These are phyloP conservation scores for Penicillium psychrosexuale DNA, from an alignment of 2,329 filamentous ascomycete genomes.

Conservation along the genomic window DNA sequence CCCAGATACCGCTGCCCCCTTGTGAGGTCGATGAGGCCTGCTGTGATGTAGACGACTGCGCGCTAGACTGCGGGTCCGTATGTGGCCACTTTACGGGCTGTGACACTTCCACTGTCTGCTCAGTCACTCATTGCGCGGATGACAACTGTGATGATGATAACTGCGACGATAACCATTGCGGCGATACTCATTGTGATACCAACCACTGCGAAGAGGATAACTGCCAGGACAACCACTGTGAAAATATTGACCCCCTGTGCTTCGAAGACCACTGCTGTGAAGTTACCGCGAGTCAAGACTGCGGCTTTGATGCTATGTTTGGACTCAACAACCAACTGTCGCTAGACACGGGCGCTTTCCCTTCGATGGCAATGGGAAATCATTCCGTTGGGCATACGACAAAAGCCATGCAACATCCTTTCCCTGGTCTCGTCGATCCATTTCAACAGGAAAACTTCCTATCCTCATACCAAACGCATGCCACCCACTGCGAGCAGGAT, in stretches of 20 bases:
- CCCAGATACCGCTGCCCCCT: slow-evolving; percentile 24
- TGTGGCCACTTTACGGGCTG: slow-evolving; percentile 44
- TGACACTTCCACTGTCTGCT: slow-evolving; percentile 38
- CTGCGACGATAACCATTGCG: slow-evolving; percentile 3
- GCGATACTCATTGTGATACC: slow-evolving; percentile 1
- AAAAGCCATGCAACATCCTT: slow-evolving; percentile 21
- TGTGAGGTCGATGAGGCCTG: slow-evolving; percentile 37
- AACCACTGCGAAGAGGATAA: background rate
- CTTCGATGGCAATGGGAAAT: slow-evolving; percentile 21
- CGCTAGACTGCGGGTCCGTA: slow-evolving; percentile 38
- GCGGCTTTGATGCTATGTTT: slow-evolving; percentile 33
- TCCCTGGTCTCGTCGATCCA: slow-evolving; percentile 16
- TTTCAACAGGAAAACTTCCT: slow-evolving; percentile 25
- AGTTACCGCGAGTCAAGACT: slow-evolving; percentile 22
- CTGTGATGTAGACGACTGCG: slow-evolving; percentile 39
- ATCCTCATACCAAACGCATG: slow-evolving; percentile 24
- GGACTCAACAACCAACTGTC: slow-evolving; percentile 31
- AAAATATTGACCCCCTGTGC: slow-evolving; percentile 34
- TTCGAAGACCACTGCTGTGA: slow-evolving; percentile 40
- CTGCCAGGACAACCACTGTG: slow-evolving; percentile 21
- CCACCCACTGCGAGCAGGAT: slow-evolving; percentile 23
- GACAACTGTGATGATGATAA: slow-evolving; percentile 23
- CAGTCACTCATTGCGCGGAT: slow-evolving; percentile 32
- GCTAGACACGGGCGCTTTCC: slow-evolving; percentile 29
- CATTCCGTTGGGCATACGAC: slow-evolving; percentile 17